phyloP scores from a whole-genome alignment of 371 early-diverging fungal genomes.

The Rhizopus sp. region DNA sequence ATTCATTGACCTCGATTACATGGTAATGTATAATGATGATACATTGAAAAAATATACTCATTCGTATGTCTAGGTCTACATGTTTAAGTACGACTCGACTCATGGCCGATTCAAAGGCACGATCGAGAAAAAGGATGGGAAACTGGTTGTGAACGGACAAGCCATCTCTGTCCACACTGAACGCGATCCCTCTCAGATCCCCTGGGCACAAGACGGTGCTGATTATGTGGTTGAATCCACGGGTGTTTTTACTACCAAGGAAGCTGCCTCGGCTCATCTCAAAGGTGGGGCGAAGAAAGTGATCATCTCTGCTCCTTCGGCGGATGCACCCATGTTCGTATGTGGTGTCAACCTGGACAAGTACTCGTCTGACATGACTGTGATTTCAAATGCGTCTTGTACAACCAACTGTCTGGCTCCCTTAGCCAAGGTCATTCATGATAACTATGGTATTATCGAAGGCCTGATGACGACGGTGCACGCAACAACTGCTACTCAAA shows the following conservation, averaged over 20 bases:
- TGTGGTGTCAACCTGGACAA: constrained; percentile 94
- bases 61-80: constrained; percentile 71
- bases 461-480: constrained; percentile 97
- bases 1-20: constrained; percentile 94
- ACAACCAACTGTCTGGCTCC: constrained; percentile 99
- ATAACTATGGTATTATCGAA: constrained; percentile 88
- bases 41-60: constrained; percentile 6
- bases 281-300: constrained; percentile 97
- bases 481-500: constrained; percentile 98
- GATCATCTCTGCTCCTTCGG: constrained; percentile 97
- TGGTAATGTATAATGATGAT: constrained; percentile 50
- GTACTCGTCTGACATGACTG: constrained; percentile 82
- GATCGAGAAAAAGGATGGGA: constrained; percentile 76
- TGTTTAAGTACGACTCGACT: constrained; percentile 98
- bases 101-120: constrained; percentile 91
- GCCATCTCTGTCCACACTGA: constrained; percentile 73
- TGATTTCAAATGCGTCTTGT: constrained; percentile 99
- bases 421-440: constrained; percentile 97
- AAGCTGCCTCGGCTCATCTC: constrained; percentile 89
- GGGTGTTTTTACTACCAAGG: constrained; percentile 95
- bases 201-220: constrained; percentile 89
- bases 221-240: constrained; percentile 98
- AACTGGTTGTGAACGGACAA: constrained; percentile 85
- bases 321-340: constrained; percentile 86
- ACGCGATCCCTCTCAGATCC: constrained; percentile 85